Evolutionary conservation across 768 basidiomycete genomes (phyloP), one percentile per base, ranked within the genome.

Genomic region (Pleurotus citrinopileatus): DNA sequence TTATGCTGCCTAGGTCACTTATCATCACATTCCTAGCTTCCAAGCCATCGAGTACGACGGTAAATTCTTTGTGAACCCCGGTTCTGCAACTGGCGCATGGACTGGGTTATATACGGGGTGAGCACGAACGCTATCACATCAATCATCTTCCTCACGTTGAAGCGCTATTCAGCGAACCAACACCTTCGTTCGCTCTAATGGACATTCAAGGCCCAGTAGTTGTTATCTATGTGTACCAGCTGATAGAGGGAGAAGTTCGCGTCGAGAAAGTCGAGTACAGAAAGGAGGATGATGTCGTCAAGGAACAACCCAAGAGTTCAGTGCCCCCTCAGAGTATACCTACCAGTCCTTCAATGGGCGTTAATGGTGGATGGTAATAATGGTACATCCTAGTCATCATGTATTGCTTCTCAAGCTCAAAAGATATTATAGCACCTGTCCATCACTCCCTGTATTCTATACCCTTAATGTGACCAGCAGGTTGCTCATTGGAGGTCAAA

Each of bases 121-220:
- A 51, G 79, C 69, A 17, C 17, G 19, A 26, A 38, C 34, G 20
- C 25, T 3, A 4, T 46, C 22, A 42, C 15, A 0, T n/a, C 22
- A 40, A 42, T n/a, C n/a, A 32, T 37, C 20, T 42, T 26, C 45
- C 34, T 22, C 2, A 17, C 46, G 28, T 6, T 52, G 7, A 6
- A 15, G 9, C 32, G 20, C 19, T 27, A 20, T 40, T 5, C 61
- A 94, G 93, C 3, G 92, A 93, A 25, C 86, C 89, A 2, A 93
- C 82, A 1, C 96, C 97, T 0, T 94, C 93, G 2, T 99, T 99
- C 64, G 97, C 97, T 0, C 73, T 98, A 42, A 93, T 99, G 89
- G 97, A 98, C 66, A 87, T 99, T 29, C 97, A 99, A 71, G 97
- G 97, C 3, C 84, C 92, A 2, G 93, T 96, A 7, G 91, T 99